Conservation (phyloP, 140 eudicot species). For the Oenanthe javanica region DNA sequence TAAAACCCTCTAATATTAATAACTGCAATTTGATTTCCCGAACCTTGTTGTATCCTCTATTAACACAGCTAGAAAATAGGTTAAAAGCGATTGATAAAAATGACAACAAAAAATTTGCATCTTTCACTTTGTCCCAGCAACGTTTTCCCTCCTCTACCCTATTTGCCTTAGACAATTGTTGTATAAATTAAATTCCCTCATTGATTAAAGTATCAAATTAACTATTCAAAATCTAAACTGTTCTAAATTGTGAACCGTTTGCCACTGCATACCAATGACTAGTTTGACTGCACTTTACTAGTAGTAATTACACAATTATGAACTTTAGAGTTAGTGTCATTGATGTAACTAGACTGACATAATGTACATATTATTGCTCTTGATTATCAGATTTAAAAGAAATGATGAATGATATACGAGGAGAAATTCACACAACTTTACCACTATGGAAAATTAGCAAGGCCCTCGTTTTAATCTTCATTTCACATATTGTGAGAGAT, state of each 20-base stretch:
- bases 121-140: slow-evolving; percentile 90
- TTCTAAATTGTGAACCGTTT: background rate
- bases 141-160: slow-evolving; percentile 73
- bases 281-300: no score
- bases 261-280: no score
- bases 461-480: no score
- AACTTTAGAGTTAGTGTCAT: no score
- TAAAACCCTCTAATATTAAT: slow-evolving; percentile 70
- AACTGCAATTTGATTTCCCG: slow-evolving; percentile 96
- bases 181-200: slow-evolving; percentile 51
- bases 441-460: no score
- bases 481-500: no score
- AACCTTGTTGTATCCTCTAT: slow-evolving; percentile 81
- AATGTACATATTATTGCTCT: no score
- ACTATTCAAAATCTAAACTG: background rate
- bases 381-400: no score
- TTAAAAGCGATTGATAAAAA: slow-evolving; percentile 38
- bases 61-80: slow-evolving; percentile 15
- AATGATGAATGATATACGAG: no score
- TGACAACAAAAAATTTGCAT: slow-evolving; percentile 89
- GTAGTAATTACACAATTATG: no score
- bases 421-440: no score
- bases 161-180: slow-evolving; percentile 88
- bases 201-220: background rate
- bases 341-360: no score